Percentiles rank a stretch among this genome's conserved stretches.
Evolutionary conservation across 106 monocot genomes (phyloP).

Genomic region (Acanthochlamys bracteata): DNA sequence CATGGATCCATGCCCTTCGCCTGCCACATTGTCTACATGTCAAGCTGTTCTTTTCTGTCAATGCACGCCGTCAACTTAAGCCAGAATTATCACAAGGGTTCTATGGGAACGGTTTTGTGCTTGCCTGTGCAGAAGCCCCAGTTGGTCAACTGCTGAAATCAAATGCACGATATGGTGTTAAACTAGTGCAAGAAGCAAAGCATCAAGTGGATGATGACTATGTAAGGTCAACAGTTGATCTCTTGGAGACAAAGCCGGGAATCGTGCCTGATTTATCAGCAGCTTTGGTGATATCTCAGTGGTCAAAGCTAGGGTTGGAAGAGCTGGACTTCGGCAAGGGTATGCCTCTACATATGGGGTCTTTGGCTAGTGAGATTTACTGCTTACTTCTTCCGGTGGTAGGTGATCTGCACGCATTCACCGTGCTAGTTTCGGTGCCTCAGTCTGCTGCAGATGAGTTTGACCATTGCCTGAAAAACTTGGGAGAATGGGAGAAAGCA

Average conservation of each 20-base stretch:
- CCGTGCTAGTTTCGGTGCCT: conserved; percentile 69
- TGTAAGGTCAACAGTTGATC: conserved; percentile 56
- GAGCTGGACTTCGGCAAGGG: conserved; percentile 84
- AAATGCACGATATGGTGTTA: conserved; percentile 20
- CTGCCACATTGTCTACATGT: conserved; percentile 31
- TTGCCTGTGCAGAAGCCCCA: conserved; percentile 56
- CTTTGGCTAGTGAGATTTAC: conserved; percentile 81
- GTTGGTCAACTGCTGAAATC: conserved; percentile 26
- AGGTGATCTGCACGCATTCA: conserved; percentile 57
- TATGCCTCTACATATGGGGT: conserved; percentile 60
- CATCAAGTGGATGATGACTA: conserved; percentile 34
- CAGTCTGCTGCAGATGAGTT: conserved; percentile 43
- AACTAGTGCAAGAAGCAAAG: conserved; percentile 63
- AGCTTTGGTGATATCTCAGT: conserved; percentile 71
- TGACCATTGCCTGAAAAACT: conserved; percentile 29
- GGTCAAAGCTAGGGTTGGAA: conserved; percentile 86
- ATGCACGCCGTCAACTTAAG: conserved; percentile 28
- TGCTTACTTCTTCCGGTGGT: conserved; percentile 74
- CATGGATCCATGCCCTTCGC: conserved; percentile 47
- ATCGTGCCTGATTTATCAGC: conserved; percentile 57
- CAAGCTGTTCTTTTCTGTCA: conserved; percentile 67
- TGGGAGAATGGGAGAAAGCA: conserved; percentile 7
- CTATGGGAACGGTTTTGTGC: conserved; percentile 80
- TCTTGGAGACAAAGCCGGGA: conserved; percentile 35
- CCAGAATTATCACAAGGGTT: conserved; percentile 56